phyloP scores from a whole-genome alignment of 345 rosid genomes.

The Populus ilicifolia region DNA sequence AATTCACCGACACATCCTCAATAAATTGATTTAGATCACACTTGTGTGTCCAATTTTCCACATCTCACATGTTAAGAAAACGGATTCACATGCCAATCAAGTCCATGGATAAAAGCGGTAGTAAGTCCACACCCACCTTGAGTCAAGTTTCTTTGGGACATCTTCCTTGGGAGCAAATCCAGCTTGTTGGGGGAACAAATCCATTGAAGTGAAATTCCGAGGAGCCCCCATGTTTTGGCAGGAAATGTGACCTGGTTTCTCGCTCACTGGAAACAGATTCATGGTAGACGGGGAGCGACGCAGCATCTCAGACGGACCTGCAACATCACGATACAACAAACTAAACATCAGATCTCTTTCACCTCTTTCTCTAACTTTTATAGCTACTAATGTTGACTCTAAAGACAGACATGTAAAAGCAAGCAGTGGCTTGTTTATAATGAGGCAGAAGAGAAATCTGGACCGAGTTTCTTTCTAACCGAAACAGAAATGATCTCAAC shows the following conservation, averaged over 20 bases:
- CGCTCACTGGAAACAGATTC: slow-evolving; percentile 54
- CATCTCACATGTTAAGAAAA: too few relatives aligned
- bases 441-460: not conserved
- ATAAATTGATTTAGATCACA: too few relatives aligned
- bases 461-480: not conserved
- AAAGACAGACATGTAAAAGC: not conserved
- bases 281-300: slow-evolving; percentile 39
- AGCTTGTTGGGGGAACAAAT: slow-evolving; percentile 53
- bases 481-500: not conserved
- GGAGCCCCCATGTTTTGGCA: slow-evolving; percentile 4
- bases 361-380: not conserved
- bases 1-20: too few relatives aligned
- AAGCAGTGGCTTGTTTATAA: slow-evolving; percentile 5
- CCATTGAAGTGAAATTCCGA: slow-evolving; percentile 44
- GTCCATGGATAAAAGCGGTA: not conserved
- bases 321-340: slow-evolving; percentile 16
- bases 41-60: too few relatives aligned
- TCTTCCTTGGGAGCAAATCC: slow-evolving; percentile 45
- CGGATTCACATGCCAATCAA: not conserved
- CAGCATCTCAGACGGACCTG: slow-evolving; percentile 28
- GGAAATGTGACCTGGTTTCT: slow-evolving; percentile 14
- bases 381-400: too few relatives aligned
- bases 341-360: slow-evolving; percentile 15
- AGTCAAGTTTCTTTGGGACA: slow-evolving; percentile 25
- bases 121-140: slow-evolving; percentile 32